Conservation (phyloP, 495 filamentous ascomycete genomes). For the Penicillium flavigenum region DNA sequence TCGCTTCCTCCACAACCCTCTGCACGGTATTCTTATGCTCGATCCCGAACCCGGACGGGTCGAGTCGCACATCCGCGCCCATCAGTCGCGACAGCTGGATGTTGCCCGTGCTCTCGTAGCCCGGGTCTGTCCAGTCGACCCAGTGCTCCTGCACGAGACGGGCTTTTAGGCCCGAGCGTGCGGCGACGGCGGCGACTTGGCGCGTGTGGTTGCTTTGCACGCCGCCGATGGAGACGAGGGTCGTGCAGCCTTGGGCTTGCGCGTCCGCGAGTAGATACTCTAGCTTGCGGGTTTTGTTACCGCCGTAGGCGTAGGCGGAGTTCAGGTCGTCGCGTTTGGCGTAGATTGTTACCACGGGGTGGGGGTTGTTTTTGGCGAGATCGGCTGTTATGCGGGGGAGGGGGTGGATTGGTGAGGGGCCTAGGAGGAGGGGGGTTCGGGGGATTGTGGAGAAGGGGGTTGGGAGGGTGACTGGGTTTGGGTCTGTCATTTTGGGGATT, state of each 20-base stretch:
- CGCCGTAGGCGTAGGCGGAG: conserved; percentile 61
- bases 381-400: conserved; percentile 58
- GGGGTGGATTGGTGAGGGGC: conserved; percentile 59
- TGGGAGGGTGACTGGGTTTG: conserved; percentile 41
- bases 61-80: conserved; percentile 56
- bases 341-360: conserved; percentile 48
- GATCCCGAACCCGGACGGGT: conserved; percentile 55
- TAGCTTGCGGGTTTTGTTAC: conserved; percentile 66
- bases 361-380: conserved; percentile 42
- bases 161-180: conserved; percentile 50
- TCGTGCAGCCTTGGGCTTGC: conserved; percentile 50
- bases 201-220: conserved; percentile 67
- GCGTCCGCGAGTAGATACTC: conserved; percentile 62
- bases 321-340: conserved; percentile 65
- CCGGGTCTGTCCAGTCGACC: conserved; percentile 54
- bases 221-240: conserved; percentile 62
- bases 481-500: background rate
- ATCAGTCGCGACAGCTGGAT: conserved; percentile 63
- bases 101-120: conserved; percentile 58
- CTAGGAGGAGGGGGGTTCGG: conserved; percentile 52
- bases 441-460: conserved; percentile 59
- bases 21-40: conserved; percentile 56
- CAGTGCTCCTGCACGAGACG: conserved; percentile 62
- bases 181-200: conserved; percentile 58
- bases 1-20: conserved; percentile 46